Percentiles rank a stretch among this genome's conserved stretches.
These are phyloP conservation scores for Chiua virens DNA, from an alignment of 768 basidiomycete genomes.

Conservation along the genomic window DNA sequence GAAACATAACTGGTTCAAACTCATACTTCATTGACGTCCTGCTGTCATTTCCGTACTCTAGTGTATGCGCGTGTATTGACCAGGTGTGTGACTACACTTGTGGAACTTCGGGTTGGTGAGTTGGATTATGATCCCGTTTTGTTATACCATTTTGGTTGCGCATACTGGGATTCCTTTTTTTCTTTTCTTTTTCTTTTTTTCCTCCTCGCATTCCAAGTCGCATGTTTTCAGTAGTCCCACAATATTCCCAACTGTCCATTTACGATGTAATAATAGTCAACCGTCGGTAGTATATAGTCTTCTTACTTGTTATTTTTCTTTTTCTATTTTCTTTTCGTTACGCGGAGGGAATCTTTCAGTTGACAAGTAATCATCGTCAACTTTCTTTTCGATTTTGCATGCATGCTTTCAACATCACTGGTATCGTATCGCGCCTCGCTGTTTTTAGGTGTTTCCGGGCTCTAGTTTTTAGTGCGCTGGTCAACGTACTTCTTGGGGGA, in stretches of 20 bases:
- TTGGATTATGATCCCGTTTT: slow-evolving; percentile 11
- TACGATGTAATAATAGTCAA: slow-evolving; percentile 35
- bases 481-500: too few relatives aligned
- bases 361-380: neutral
- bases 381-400: neutral
- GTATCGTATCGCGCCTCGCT: too few relatives aligned
- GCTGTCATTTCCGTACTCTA: slow-evolving; percentile 17
- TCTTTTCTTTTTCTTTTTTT: neutral
- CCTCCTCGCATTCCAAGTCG: slow-evolving; percentile 20
- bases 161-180: slow-evolving; percentile 7
- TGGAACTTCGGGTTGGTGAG: slow-evolving; percentile 10
- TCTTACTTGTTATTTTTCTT: slow-evolving; percentile 11
- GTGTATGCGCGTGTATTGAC: slow-evolving; percentile 10
- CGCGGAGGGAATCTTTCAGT: too few relatives aligned
- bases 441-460: too few relatives aligned
- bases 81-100: neutral
- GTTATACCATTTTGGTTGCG: slow-evolving; percentile 20
- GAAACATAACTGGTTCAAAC: slow-evolving; percentile 19
- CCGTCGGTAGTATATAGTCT: slow-evolving; percentile 30
- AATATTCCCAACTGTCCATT: slow-evolving; percentile 30
- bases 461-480: too few relatives aligned
- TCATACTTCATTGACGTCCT: slow-evolving; percentile 7
- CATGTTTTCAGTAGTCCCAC: slow-evolving; percentile 24
- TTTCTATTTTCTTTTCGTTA: neutral
- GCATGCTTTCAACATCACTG: too few relatives aligned